Percentiles rank a stretch among this genome's conserved stretches.
phyloP scores from a whole-genome alignment of 306 rosid genomes.

The Lablab purpureus region DNA sequence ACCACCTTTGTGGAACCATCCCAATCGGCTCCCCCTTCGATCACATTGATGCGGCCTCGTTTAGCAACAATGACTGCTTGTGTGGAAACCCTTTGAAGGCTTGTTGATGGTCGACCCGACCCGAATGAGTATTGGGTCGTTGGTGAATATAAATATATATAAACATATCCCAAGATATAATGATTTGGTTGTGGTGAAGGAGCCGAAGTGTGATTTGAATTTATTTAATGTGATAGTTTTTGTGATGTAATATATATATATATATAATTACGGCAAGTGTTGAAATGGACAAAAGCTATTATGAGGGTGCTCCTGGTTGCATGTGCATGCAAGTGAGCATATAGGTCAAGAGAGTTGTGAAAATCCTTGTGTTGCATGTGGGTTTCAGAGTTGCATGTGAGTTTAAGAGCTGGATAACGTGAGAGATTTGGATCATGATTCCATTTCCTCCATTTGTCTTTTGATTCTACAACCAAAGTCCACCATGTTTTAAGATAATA shows the following conservation, averaged over 20 bases:
- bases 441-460: slow-evolving; percentile 21
- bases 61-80: slow-evolving; percentile 75
- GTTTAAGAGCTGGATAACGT: slow-evolving; percentile 42
- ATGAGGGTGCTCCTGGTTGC: slow-evolving; percentile 37
- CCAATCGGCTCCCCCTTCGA: slow-evolving; percentile 88
- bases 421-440: slow-evolving; percentile 51
- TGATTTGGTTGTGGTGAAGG: slow-evolving; percentile 14
- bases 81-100: slow-evolving; percentile 85
- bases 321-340: slow-evolving; percentile 44
- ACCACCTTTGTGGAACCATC: slow-evolving; percentile 84
- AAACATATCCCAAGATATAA: background rate
- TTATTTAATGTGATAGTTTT: slow-evolving; percentile 40
- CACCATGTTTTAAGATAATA: background rate
- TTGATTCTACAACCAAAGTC: slow-evolving; percentile 20
- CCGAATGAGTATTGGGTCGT: background rate
- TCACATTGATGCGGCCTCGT: slow-evolving; percentile 81
- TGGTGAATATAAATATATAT: background rate
- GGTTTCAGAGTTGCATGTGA: slow-evolving; percentile 56
- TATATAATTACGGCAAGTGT: background rate
- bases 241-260: slow-evolving; percentile 29
- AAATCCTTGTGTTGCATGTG: slow-evolving; percentile 53
- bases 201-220: slow-evolving; percentile 44
- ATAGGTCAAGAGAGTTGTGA: slow-evolving; percentile 44
- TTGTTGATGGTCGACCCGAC: slow-evolving; percentile 49
- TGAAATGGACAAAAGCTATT: slow-evolving; percentile 34